A percentile compares a stretch with the other conserved stretches of the same genome.
phyloP scores from a whole-genome alignment of 345 rosid species.

The Eucalyptus curtisii region DNA sequence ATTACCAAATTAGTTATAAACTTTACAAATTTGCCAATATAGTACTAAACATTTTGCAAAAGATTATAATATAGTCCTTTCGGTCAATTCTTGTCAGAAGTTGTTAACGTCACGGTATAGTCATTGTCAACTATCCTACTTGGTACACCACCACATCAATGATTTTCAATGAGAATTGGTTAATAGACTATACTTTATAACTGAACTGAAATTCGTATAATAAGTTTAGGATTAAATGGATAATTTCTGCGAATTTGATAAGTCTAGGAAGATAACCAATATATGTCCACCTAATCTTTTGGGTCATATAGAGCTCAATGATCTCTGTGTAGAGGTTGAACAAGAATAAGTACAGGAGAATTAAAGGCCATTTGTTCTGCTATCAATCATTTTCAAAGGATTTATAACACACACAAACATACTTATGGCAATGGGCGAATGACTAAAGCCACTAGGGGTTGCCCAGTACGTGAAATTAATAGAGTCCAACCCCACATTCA shows the following conservation, averaged over 20 bases:
- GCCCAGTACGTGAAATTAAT: background rate
- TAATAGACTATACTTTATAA: too few species aligned
- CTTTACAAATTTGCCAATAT: background rate
- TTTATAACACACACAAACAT: too few species aligned
- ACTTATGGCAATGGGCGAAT: background rate
- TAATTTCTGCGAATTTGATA: too few species aligned
- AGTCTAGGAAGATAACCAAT: background rate
- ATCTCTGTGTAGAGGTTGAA: background rate
- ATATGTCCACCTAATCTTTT: background rate
- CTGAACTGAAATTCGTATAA: too few species aligned
- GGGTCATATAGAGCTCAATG: background rate
- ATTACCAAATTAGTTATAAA: background rate
- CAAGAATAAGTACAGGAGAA: background rate
- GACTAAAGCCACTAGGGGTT: background rate
- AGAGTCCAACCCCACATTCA: background rate
- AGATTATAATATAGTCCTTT: background rate
- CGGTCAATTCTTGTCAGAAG: accelerated
- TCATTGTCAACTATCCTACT: background rate
- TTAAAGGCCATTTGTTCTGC: background rate
- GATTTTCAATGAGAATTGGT: background rate
- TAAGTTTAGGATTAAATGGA: too few species aligned
- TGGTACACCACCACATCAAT: accelerated
- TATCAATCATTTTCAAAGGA: background rate
- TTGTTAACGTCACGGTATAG: accelerated
- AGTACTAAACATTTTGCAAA: background rate